Percentiles rank a stretch among this genome's conserved stretches.
Evolutionary conservation across 352 stramenopile genomes (phyloP).

Genomic region (Globisporangium barbulae): DNA sequence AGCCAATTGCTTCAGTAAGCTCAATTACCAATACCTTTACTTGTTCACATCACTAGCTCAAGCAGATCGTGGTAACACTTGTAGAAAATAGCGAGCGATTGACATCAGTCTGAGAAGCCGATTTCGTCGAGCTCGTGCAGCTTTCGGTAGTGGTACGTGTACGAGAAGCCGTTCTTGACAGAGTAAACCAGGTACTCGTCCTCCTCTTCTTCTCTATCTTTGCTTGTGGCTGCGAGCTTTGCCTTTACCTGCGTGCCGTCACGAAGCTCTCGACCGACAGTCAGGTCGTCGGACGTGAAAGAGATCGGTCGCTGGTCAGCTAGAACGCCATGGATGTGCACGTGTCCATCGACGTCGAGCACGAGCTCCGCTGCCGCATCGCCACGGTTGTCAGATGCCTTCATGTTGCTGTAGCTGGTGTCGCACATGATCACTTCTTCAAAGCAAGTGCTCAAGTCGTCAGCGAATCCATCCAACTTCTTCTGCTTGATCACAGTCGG

Average conservation of each 20-base stretch:
- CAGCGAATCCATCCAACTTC: conserved; percentile 13
- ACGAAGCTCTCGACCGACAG: conserved; percentile 42
- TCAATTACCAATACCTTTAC: background rate
- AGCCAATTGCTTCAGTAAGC: background rate
- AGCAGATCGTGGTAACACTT: background rate
- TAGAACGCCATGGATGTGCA: conserved; percentile 55
- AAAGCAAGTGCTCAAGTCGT: conserved; percentile 28
- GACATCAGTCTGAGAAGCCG: conserved; percentile 9
- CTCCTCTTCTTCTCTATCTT: conserved; percentile 19
- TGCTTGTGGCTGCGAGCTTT: conserved; percentile 25
- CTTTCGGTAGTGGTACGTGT: conserved; percentile 39
- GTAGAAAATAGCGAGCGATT: background rate
- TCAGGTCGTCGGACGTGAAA: conserved; percentile 36
- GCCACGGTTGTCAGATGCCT: conserved; percentile 71
- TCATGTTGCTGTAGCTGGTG: conserved; percentile 90
- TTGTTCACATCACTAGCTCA: background rate
- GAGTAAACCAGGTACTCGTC: conserved; percentile 58
- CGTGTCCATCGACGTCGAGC: conserved; percentile 45
- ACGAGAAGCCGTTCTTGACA: conserved; percentile 58
- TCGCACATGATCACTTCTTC: conserved; percentile 90
- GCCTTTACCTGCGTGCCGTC: conserved; percentile 71
- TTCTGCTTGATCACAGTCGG: conserved; percentile 82
- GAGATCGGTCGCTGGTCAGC: conserved; percentile 41
- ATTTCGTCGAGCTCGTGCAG: conserved; percentile 10
- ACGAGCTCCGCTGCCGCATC: conserved; percentile 73